Evolutionary conservation across 805 yeast species (phyloP).

Genomic region (Cyberlindnera mrakii): DNA sequence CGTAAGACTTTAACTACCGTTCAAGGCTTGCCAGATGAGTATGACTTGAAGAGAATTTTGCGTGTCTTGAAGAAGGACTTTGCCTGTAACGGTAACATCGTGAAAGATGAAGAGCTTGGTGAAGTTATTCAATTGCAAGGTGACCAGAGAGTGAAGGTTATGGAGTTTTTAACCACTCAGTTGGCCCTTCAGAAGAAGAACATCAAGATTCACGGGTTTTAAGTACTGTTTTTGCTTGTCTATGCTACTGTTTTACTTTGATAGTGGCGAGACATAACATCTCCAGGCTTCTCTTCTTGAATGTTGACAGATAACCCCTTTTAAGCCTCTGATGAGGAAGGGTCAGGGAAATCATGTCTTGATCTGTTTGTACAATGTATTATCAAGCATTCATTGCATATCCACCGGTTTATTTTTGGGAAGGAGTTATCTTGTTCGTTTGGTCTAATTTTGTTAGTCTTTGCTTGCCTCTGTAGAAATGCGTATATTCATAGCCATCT

Average conservation of each 20-base stretch:
- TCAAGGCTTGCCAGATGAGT: constrained; percentile 94
- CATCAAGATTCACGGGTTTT: constrained; percentile 98
- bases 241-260: neutral
- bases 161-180: constrained; percentile 84
- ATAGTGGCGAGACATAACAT: neutral
- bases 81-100: constrained; percentile 98
- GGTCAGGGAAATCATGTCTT: no score
- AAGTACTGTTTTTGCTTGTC: constrained; percentile 18
- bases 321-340: no score
- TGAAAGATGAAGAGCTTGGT: constrained; percentile 92
- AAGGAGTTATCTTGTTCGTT: no score
- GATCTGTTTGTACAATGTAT: no score
- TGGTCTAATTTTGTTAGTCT: no score
- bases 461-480: no score
- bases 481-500: no score
- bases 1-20: constrained; percentile 98
- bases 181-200: constrained; percentile 90
- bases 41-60: constrained; percentile 88
- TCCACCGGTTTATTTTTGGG: no score
- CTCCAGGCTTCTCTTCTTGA: neutral
- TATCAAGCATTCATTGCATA: no score
- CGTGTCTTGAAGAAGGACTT: constrained; percentile 95
- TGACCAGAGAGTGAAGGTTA: constrained; percentile 95
- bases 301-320: neutral
- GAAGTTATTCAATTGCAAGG: constrained; percentile 98